Conservation (phyloP, 2,329 filamentous ascomycete genomes). For the Neopestalotiopsis sp. region DNA sequence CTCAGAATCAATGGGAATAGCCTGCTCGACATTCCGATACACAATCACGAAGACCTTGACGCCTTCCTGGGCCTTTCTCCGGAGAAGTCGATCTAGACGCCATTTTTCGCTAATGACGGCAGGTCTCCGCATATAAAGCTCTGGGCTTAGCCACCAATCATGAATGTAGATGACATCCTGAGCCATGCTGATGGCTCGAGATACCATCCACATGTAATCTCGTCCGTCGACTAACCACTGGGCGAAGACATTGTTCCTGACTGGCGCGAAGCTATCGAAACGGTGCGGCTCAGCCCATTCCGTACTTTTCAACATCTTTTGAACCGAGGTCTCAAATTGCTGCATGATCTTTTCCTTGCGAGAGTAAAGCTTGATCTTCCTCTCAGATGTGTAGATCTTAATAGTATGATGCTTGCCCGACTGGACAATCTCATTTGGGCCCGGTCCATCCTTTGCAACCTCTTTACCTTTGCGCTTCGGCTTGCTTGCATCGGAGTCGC, state of each 20-base stretch:
- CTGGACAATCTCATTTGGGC: slow-evolving; percentile 23
- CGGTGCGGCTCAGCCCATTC: slow-evolving; percentile 83
- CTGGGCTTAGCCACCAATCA: slow-evolving; percentile 98
- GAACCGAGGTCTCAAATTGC: slow-evolving; percentile 94
- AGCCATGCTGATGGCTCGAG: slow-evolving; percentile 93
- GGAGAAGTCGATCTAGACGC: slow-evolving; percentile 91
- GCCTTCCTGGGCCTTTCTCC: slow-evolving; percentile 90
- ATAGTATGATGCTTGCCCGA: slow-evolving; percentile 76
- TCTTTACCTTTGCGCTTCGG: slow-evolving; percentile 45
- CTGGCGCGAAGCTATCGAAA: slow-evolving; percentile 92
- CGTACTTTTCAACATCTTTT: slow-evolving; percentile 82
- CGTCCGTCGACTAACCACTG: slow-evolving; percentile 97
- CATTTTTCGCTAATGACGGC: slow-evolving; percentile 97
- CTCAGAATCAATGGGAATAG: slow-evolving; percentile 96
- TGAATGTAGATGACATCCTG: slow-evolving; percentile 99
- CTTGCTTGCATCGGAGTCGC: slow-evolving; percentile 49
- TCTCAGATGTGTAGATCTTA: slow-evolving; percentile 87
- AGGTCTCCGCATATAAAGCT: slow-evolving; percentile 92
- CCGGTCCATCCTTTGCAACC: slow-evolving; percentile 40
- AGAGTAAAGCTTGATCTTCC: slow-evolving; percentile 88
- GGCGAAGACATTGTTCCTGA: slow-evolving; percentile 84
- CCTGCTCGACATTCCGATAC: slow-evolving; percentile 96
- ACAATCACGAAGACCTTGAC: slow-evolving; percentile 98
- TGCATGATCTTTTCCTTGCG: slow-evolving; percentile 86
- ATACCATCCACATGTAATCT: slow-evolving; percentile 99